A percentile compares a stretch with the other conserved stretches of the same genome.
These are phyloP conservation scores for Thozetella sp. DNA, from an alignment of 495 filamentous ascomycete genomes.

Conservation along the genomic window DNA sequence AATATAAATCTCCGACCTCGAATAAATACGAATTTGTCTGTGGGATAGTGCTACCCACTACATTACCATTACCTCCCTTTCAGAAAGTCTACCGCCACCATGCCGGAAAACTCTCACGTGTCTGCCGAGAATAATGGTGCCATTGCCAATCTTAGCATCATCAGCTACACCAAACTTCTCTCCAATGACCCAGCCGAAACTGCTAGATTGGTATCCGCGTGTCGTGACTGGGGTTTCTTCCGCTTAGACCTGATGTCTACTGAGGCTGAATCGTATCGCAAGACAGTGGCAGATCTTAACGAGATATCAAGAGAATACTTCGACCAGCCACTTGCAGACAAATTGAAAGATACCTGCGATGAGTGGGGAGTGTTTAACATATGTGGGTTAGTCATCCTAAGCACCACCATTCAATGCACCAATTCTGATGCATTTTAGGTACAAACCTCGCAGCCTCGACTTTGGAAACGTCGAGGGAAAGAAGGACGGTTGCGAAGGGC, in stretches of 20 bases:
- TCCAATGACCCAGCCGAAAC: neutral
- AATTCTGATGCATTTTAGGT: neutral
- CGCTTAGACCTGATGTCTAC: neutral
- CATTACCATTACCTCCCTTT: no score
- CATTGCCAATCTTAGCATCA: neutral
- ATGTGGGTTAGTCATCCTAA: neutral
- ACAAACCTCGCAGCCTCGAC: neutral
- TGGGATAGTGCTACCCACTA: no score
- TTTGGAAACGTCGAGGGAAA: neutral
- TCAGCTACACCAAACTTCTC: neutral
- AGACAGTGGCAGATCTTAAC: neutral
- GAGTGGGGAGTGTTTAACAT: constrained; percentile 1
- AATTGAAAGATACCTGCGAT: neutral
- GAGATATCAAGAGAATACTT: neutral
- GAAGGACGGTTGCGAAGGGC: constrained; percentile 1
- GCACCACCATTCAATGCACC: neutral
- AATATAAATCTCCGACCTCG: no score
- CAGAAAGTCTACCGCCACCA: no score
- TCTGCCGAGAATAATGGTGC: no score
- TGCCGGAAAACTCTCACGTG: no score
- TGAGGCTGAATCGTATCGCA: neutral
- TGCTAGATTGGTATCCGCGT: neutral
- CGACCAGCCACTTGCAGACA: neutral
- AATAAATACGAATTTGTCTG: no score
- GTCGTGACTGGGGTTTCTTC: constrained; percentile 2